A percentile compares a stretch with the other conserved stretches of the same genome.
phyloP scores from a whole-genome alignment of 352 stramenopile genomes.

The Globisporangium acanthophoron region DNA sequence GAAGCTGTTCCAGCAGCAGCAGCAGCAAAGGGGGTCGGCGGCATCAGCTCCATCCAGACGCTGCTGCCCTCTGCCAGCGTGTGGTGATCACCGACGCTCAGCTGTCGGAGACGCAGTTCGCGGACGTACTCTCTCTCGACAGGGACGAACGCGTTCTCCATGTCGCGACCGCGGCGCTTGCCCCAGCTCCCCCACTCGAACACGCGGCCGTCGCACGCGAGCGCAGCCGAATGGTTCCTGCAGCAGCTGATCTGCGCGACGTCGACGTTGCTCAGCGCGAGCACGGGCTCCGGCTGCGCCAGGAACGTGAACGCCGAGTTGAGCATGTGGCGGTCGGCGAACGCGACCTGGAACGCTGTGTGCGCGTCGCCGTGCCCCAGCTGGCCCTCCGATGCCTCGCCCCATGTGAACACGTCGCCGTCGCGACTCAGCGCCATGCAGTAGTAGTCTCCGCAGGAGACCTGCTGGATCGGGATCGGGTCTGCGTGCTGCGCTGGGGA shows the following conservation, averaged over 20 bases:
- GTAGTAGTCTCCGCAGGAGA: conserved; percentile 72
- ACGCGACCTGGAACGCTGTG: conserved; percentile 49
- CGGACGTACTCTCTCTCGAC: conserved; percentile 22
- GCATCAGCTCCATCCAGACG: conserved; percentile 44
- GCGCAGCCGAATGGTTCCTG: conserved; percentile 54
- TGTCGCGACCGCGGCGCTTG: conserved; percentile 39
- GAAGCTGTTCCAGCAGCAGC: background rate
- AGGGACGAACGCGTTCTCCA: conserved; percentile 52
- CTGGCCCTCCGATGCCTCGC: conserved; percentile 68
- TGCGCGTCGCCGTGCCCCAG: conserved; percentile 56
- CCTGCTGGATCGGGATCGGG: conserved; percentile 43
- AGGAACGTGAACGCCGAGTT: conserved; percentile 71
- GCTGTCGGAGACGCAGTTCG: conserved; percentile 16
- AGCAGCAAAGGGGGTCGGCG: conserved; percentile 4
- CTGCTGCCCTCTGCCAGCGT: conserved; percentile 44
- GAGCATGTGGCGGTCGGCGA: conserved; percentile 53
- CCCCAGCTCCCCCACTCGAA: conserved; percentile 77
- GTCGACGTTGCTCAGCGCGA: conserved; percentile 35
- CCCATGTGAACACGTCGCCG: conserved; percentile 72
- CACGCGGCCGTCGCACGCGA: conserved; percentile 30
- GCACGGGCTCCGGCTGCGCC: conserved; percentile 50
- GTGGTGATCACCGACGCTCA: conserved; percentile 6
- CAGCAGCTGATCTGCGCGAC: conserved; percentile 44
- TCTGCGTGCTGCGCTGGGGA: conserved; percentile 46
- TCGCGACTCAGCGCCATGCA: conserved; percentile 51